Evolutionary conservation across 768 basidiomycete species (phyloP).

Genomic region (Lactarius tabidus): DNA sequence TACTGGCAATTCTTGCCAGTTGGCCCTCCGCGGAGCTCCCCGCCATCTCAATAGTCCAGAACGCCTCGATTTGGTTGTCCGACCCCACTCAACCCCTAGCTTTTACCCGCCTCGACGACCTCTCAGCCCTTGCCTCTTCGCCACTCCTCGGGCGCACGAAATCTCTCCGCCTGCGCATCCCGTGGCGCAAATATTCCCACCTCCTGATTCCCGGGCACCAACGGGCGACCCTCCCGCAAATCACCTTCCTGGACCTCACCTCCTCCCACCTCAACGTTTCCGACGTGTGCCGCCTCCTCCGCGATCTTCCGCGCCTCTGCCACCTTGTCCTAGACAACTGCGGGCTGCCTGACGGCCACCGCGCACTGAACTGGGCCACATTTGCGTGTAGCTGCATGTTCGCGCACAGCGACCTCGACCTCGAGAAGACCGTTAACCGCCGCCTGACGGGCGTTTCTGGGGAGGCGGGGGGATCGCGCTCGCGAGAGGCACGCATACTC

Average conservation of each 20-base stretch:
- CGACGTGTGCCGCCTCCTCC: conserved; percentile 53
- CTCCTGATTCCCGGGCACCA: conserved; percentile 31
- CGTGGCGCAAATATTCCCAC: conserved; percentile 58
- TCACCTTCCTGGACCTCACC: conserved; percentile 71
- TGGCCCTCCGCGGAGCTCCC: conserved; percentile 52
- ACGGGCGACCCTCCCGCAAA: conserved; percentile 38
- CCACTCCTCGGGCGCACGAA: conserved; percentile 42
- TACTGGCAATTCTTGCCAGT: conserved; percentile 53
- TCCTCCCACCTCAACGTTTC: conserved; percentile 54
- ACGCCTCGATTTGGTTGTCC: conserved; percentile 40
- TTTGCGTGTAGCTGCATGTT: conserved; percentile 61
- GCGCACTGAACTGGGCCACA: conserved; percentile 50
- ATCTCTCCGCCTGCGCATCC: conserved; percentile 67
- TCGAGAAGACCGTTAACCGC: background rate
- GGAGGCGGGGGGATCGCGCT: background rate
- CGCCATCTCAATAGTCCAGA: conserved; percentile 59
- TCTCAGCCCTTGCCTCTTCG: conserved; percentile 47
- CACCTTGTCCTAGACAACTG: conserved; percentile 74
- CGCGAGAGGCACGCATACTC: conserved; percentile 40
- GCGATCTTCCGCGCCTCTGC: conserved; percentile 46
- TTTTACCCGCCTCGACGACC: conserved; percentile 65
- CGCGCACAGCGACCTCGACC: conserved; percentile 38
- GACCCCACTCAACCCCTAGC: conserved; percentile 93
- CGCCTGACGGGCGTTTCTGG: background rate
- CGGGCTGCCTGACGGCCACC: conserved; percentile 46